Evolutionary conservation across 169 alveolate genomes (phyloP).

Genomic region (Hepatocystis sp.): DNA sequence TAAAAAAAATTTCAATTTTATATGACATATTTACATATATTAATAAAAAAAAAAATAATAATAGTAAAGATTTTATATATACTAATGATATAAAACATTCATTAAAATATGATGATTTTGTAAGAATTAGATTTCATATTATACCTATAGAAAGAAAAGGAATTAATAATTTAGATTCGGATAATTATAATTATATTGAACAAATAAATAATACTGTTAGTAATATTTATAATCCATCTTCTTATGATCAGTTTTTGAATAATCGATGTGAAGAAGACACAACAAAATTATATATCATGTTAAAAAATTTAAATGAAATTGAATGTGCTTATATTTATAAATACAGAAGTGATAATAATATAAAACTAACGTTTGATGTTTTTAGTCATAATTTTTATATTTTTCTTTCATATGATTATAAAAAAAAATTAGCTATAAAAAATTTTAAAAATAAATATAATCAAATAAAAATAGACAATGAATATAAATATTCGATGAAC

Average conservation of each 20-base stretch:
- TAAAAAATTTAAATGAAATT: conserved; percentile 44
- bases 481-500: conserved; percentile 10
- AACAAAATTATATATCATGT: conserved; percentile 53
- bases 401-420: conserved; percentile 65
- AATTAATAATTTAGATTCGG: conserved; percentile 11
- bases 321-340: conserved; percentile 70
- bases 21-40: conserved; percentile 39
- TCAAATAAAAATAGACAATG: conserved; percentile 1
- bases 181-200: conserved; percentile 38
- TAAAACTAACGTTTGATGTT: conserved; percentile 67
- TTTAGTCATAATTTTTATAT: conserved; percentile 57
- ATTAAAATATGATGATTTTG: conserved; percentile 64
- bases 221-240: conserved; percentile 47
- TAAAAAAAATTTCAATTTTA: conserved; percentile 57
- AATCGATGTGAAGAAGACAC: conserved; percentile 24
- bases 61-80: conserved; percentile 24
- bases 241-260: conserved; percentile 39
- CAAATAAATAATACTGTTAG: conserved; percentile 31
- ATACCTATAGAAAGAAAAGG: conserved; percentile 55
- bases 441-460: conserved; percentile 38
- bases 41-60: conserved; percentile 12
- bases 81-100: conserved; percentile 59
- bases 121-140: conserved; percentile 51
- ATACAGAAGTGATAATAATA: conserved; percentile 65
- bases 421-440: conserved; percentile 22